Base-by-base conservation (phyloP, 2,329 filamentous ascomycete species). In the Pyrenophora seminiperda region DNA sequence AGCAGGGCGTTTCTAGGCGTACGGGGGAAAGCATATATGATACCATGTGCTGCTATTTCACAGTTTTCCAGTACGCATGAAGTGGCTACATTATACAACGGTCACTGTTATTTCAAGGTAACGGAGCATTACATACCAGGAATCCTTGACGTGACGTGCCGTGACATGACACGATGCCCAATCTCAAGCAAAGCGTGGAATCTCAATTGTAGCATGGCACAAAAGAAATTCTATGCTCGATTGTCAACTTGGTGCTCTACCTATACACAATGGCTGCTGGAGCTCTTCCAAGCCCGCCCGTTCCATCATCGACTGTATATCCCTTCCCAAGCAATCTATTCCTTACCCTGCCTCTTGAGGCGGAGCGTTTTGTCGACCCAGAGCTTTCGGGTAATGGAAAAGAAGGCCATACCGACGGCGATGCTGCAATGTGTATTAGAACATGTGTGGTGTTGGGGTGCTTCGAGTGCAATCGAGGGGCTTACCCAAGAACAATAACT, bases 301-400 rank as follows among this genome's bases (percentile, higher is more conserved):
- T 42, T 46, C 48, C 34, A 41, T 50, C 48, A 13, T 24, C 27
- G 15, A 22, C 32, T 40, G 27, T 11, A 33, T 38, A 15, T 33
- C 42, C 22, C n/a, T 13, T 39, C 40, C 43, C 20, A 19, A 39
- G 33, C 38, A 27, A 56, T 71, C 32, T 72, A 57, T 53, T 54
- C 57, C 46, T 71, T 72, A 57, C 74, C 74, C 63, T 90, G 86
- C 72, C 91, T 87, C 75, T 80, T 81, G 65, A 97, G 85, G 73
- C 94, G 91, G 68, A 99, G 88, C 68, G 89, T 95, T 84, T 93
- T 93, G 82, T 99, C 94, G 66, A 87, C 85, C 58, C 84, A 74
- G 73, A 99, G 84, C 81, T 97, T 97, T 74, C 87, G 86, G 73
- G 76, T 73, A 77, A 88, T 80, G 52, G 92, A 94, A 83, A 96